phyloP scores from a whole-genome alignment of 1,139 yeast genomes.

The Kurtzmaniella quercitrusa region DNA sequence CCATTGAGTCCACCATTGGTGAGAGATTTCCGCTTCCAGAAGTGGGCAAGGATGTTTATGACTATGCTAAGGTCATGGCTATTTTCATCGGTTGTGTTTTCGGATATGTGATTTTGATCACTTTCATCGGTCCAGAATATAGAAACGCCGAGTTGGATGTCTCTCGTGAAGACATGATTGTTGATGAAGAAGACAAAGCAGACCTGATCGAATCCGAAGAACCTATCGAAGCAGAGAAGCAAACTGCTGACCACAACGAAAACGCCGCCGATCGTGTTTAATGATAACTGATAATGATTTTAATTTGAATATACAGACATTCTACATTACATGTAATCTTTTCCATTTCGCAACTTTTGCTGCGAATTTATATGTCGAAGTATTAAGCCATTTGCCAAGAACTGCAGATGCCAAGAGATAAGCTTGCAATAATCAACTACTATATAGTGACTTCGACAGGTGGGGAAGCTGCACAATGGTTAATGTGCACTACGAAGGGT shows the following conservation, averaged over 20 bases:
- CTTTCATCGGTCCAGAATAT: constrained; percentile 73
- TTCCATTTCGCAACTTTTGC: not conserved
- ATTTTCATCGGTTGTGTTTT: constrained; percentile 79
- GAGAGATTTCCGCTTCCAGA: constrained; percentile 50
- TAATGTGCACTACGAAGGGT: no score
- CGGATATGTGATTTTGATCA: constrained; percentile 53
- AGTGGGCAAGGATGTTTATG: constrained; percentile 14
- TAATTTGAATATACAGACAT: not conserved
- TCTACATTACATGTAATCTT: no score
- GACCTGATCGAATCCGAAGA: constrained; percentile 10
- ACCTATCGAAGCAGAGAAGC: constrained; percentile 3
- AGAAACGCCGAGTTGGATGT: constrained; percentile 28
- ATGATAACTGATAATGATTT: not conserved
- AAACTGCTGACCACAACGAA: constrained; percentile 8
- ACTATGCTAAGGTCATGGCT: constrained; percentile 61
- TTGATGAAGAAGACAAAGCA: constrained; percentile 12
- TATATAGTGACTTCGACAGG: no score
- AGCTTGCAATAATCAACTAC: no score
- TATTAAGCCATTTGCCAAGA: not conserved
- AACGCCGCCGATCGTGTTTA: not conserved
- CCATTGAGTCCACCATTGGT: constrained; percentile 76
- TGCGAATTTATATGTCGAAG: not conserved
- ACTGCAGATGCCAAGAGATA: not conserved
- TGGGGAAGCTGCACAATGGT: no score
- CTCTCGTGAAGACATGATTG: constrained; percentile 19